phyloP scores from a whole-genome alignment of 1,284 basidiomycete genomes.

The Cystobasidiaceae sp. region DNA sequence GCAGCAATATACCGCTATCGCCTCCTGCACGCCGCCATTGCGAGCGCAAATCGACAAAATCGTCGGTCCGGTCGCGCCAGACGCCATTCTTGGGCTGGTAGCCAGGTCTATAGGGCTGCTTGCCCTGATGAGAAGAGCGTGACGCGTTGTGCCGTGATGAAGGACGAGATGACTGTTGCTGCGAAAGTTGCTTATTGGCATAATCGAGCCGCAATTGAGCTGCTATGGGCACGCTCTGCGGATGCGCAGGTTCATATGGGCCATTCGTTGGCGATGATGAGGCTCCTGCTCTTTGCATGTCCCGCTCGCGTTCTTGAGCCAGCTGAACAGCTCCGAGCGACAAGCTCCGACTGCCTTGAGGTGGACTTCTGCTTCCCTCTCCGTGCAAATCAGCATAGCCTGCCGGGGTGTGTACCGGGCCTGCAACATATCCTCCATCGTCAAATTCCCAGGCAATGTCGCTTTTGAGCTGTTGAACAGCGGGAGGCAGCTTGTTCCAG shows the following conservation, averaged over 20 bases:
- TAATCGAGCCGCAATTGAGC: constrained; percentile 25
- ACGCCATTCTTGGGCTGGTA: constrained; percentile 33
- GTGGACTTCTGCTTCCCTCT: background rate
- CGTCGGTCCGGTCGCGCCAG: constrained; percentile 25
- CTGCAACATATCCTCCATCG: no score
- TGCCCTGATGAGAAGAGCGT: no score
- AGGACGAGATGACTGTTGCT: background rate
- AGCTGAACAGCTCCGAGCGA: background rate
- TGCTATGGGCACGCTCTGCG: background rate
- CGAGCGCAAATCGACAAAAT: constrained; percentile 12
- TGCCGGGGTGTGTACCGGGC: no score
- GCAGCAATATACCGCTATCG: constrained; percentile 1
- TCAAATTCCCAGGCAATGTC: constrained; percentile 18
- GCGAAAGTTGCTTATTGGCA: constrained; percentile 18
- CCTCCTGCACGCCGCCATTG: background rate
- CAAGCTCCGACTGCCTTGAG: background rate
- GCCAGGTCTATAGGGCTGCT: constrained; percentile 29
- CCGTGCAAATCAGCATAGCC: background rate
- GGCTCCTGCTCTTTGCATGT: background rate
- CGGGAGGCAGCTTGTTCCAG: constrained; percentile 24
- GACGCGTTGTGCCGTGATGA: no score
- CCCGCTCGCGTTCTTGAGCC: background rate
- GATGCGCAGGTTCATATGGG: constrained; percentile 11
- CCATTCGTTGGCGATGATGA: no score
- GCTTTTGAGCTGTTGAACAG: constrained; percentile 21